Conservation (phyloP, 345 rosid species). For the Euphorbia pulcherrima region DNA sequence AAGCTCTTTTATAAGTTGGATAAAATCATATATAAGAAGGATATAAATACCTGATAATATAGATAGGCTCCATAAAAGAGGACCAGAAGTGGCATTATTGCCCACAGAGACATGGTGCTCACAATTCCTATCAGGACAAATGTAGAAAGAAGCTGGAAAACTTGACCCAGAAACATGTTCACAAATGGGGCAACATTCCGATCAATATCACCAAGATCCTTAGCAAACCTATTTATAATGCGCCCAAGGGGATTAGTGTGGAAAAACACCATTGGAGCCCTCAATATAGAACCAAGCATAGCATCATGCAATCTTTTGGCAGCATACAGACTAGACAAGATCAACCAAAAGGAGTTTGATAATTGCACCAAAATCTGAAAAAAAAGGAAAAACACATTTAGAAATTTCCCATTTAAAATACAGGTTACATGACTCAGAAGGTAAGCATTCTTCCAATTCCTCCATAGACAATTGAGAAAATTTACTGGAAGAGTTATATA, state of each 20-base stretch:
- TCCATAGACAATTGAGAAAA: no score
- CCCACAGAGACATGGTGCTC: slow-evolving; percentile 97
- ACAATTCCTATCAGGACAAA: slow-evolving; percentile 89
- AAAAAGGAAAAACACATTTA: slow-evolving; percentile 8
- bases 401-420: not conserved
- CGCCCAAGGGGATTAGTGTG: slow-evolving; percentile 96
- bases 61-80: slow-evolving; percentile 86
- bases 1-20: not conserved
- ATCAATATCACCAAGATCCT: slow-evolving; percentile 95
- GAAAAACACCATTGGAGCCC: slow-evolving; percentile 98
- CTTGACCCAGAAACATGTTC: slow-evolving; percentile 77
- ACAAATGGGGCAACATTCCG: slow-evolving; percentile 66
- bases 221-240: slow-evolving; percentile 90
- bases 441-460: not conserved
- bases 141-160: slow-evolving; percentile 89
- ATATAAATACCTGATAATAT: slow-evolving; percentile 67
- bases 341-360: slow-evolving; percentile 83
- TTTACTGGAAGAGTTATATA: not conserved
- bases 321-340: slow-evolving; percentile 79
- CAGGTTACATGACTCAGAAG: not conserved
- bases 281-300: slow-evolving; percentile 80
- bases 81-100: slow-evolving; percentile 91
- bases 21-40: not conserved
- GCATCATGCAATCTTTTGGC: slow-evolving; percentile 88
- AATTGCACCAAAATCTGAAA: slow-evolving; percentile 78